Percentiles rank a stretch among this genome's conserved stretches.
phyloP scores from a whole-genome alignment of 306 rosid species.

The Boehmeria nivea region DNA sequence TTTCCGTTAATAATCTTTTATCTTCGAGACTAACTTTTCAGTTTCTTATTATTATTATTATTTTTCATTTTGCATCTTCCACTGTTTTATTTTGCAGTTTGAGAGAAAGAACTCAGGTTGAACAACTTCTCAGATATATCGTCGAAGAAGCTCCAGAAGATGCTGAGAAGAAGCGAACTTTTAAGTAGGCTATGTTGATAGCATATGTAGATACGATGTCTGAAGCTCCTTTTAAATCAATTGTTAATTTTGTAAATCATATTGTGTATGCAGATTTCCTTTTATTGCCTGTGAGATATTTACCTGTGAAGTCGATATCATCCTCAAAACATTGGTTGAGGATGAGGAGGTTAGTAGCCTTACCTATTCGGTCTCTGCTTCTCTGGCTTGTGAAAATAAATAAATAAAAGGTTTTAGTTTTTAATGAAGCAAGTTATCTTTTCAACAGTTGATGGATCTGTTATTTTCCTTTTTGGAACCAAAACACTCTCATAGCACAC shows the following conservation, averaged over 20 bases:
- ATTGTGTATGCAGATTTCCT: slow-evolving; percentile 69
- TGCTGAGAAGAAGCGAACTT: slow-evolving; percentile 81
- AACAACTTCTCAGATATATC: slow-evolving; percentile 66
- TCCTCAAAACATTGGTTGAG: slow-evolving; percentile 87
- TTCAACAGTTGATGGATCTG: slow-evolving; percentile 82
- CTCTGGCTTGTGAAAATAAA: slow-evolving; percentile 9
- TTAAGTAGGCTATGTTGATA: slow-evolving; percentile 58
- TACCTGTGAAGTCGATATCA: slow-evolving; percentile 93
- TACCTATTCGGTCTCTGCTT: slow-evolving; percentile 11
- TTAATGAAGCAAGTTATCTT: slow-evolving; percentile 33
- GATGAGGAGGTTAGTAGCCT: slow-evolving; percentile 76
- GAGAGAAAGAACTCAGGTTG: slow-evolving; percentile 78
- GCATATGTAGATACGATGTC: slow-evolving; percentile 3
- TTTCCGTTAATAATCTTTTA: background rate
- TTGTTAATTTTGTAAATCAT: slow-evolving; percentile 26
- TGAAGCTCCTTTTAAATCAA: slow-evolving; percentile 9
- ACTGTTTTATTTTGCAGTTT: slow-evolving; percentile 47
- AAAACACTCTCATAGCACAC: slow-evolving; percentile 62
- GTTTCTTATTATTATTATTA: too few relatives aligned
- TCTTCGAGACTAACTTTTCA: background rate
- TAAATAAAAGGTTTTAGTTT: background rate
- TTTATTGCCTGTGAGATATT: slow-evolving; percentile 94
- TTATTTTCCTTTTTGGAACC: slow-evolving; percentile 93
- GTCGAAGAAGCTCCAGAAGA: slow-evolving; percentile 93
- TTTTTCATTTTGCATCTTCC: slow-evolving; percentile 11